Conservation (phyloP, 2,329 filamentous ascomycete species). For the Beauveria rudraprayagi region DNA sequence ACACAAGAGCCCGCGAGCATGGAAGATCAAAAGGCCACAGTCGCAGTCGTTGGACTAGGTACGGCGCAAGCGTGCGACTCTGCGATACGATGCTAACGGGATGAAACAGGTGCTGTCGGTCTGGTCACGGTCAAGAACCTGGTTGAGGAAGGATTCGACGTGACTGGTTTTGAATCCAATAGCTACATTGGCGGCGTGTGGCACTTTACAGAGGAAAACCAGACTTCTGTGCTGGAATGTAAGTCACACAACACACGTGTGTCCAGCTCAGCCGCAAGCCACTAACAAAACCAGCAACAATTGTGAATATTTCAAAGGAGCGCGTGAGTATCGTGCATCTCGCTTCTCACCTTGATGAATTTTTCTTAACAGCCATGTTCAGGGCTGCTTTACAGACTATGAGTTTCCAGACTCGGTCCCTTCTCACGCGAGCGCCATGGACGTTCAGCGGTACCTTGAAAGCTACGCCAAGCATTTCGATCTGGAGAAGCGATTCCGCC, state of each 20-base stretch:
- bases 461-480: conserved; percentile 26
- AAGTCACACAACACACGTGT: conserved; percentile 12
- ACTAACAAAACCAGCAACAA: conserved; percentile 17
- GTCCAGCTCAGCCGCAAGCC: not conserved
- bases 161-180: conserved; percentile 34
- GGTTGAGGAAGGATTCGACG: conserved; percentile 36
- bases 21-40: not conserved
- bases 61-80: not conserved
- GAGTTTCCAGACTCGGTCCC: conserved; percentile 23
- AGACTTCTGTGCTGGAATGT: conserved; percentile 30
- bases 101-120: not conserved
- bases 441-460: conserved; percentile 26
- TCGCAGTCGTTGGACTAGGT: conserved; percentile 2
- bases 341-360: not conserved
- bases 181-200: conserved; percentile 34
- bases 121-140: conserved; percentile 20
- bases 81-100: not conserved
- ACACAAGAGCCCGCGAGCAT: not conserved
- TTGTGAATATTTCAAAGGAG: conserved; percentile 26
- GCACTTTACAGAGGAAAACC: conserved; percentile 31
- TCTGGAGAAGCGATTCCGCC: conserved; percentile 18
- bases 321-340: conserved; percentile 16
- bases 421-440: conserved; percentile 17
- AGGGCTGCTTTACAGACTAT: conserved; percentile 26
- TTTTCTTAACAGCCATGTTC: conserved; percentile 14